Conservation (phyloP, 192 early-diverging fungal genomes). For the Backusella sp. region DNA sequence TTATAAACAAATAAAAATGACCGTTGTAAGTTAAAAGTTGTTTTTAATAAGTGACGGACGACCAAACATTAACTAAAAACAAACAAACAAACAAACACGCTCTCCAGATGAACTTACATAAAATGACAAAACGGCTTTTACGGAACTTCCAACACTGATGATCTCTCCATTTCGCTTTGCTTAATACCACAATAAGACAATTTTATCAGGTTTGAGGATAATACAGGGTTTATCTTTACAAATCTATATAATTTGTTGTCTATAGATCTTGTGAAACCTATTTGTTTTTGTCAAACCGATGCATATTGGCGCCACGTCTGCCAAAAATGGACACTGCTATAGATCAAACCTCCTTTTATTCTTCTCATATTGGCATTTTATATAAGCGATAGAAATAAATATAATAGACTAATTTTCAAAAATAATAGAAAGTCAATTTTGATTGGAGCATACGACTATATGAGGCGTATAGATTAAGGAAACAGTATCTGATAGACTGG, state of each 20-base stretch:
- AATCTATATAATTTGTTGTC: background rate
- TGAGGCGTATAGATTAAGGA: background rate
- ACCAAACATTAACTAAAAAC: background rate
- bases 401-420: background rate
- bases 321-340: background rate
- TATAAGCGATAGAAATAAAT: background rate
- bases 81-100: slow-evolving; percentile 1
- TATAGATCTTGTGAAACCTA: background rate
- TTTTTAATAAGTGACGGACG: background rate
- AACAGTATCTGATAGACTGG: background rate
- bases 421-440: background rate
- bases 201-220: background rate
- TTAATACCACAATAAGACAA: background rate
- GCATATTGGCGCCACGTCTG: background rate
- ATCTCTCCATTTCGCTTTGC: background rate
- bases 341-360: background rate
- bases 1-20: background rate
- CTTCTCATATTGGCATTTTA: background rate
- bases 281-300: background rate
- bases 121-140: background rate
- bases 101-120: background rate
- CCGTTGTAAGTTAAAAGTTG: background rate
- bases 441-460: background rate
- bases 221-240: background rate
- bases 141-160: background rate